Evolutionary conservation across 441 rosid species (phyloP).

Genomic region (Gossypium gossypioides): DNA sequence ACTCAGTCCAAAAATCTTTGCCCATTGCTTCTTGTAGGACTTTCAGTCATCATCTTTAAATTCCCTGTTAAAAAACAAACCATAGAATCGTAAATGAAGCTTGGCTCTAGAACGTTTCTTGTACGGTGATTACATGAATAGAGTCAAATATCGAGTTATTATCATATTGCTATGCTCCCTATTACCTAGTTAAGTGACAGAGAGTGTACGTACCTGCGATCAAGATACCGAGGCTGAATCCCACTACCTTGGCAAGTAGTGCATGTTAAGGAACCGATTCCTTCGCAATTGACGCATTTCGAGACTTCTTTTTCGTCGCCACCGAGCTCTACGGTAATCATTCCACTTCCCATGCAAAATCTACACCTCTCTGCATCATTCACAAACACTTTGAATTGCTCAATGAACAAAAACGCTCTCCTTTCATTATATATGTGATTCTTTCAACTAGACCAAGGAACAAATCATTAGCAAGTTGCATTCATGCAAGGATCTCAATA

Average conservation of each 20-base stretch:
- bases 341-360: slow-evolving; percentile 75
- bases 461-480: background rate
- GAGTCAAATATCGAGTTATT: background rate
- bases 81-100: background rate
- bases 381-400: background rate
- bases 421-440: background rate
- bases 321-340: slow-evolving; percentile 56
- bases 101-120: too few relatives aligned
- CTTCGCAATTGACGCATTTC: slow-evolving; percentile 68
- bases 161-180: background rate
- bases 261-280: slow-evolving; percentile 76
- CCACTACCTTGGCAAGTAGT: slow-evolving; percentile 94
- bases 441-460: background rate
- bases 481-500: background rate
- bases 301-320: slow-evolving; percentile 73
- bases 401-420: background rate
- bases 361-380: slow-evolving; percentile 60
- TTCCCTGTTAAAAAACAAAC: slow-evolving; percentile 46
- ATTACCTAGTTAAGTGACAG: background rate
- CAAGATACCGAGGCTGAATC: slow-evolving; percentile 94
- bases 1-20: slow-evolving; percentile 16
- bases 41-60: slow-evolving; percentile 87
- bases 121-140: background rate
- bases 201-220: slow-evolving; percentile 55
- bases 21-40: background rate